Base-by-base conservation (phyloP, 1,284 basidiomycete species). In the Melampsora americana region DNA sequence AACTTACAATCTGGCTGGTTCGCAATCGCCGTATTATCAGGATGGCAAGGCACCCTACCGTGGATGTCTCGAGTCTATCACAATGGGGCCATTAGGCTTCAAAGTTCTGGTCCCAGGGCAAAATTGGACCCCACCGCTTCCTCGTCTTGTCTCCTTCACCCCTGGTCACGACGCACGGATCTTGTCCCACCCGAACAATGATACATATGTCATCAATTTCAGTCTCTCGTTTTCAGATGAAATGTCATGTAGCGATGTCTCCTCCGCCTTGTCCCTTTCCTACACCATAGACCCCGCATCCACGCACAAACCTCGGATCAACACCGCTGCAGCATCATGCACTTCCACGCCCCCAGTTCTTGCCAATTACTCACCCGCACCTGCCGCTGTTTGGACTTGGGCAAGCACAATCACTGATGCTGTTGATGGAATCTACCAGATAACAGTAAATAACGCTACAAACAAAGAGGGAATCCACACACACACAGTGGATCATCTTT, bases 111-210 rank as follows among this genome's bases (percentile, higher is more conserved):
- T 95, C 7, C 91, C 91, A 0, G 59, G 78, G 2, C 81, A 77
- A 0, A 85, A 89, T 78, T 95, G 92, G 91, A 84, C 88, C 6
- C 78, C 87, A 4, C 88, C 90, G 67, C 87, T 84, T 2, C 91
- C 92, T 23, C 87, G 88, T 70, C 83, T 95, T 71, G 91, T 91
- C 14, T 87, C 87, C 71, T 94, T 94, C 83, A 83, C 83, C 4
- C 93, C 93, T 0, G 92, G 92, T 0, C 93, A 95, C 82, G 93
- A 95, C 80, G 86, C 88, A 30, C 89, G 93, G 53, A 84, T 92
- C 42, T 81, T 85, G 2, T 85, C 85, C 5, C 71, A 84, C 5
- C 85, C 84, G 5, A 85, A 87, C 42, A 78, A 84, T 65, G 89
- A 89, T 78, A 85, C 86, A 1, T 89, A 88, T 20, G 86, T 85